Evolutionary conservation across 1,139 yeast species (phyloP).

Genomic region (Yamadazyma oceani): DNA sequence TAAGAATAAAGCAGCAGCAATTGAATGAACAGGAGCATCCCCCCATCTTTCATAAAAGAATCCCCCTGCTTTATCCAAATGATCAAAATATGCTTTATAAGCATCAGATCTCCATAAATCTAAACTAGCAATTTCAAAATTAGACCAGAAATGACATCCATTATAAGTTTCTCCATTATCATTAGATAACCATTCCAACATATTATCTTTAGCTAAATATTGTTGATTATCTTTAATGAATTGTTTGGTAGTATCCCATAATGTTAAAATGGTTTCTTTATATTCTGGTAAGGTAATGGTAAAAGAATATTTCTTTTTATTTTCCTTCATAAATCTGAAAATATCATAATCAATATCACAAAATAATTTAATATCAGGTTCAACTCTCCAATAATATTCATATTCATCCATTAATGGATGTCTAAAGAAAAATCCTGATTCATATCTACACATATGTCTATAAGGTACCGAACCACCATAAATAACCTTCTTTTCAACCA

Average conservation of each 20-base stretch:
- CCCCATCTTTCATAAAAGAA: constrained; percentile 94
- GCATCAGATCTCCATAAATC: constrained; percentile 74
- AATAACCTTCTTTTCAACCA: constrained; percentile 53
- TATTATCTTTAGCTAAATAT: constrained; percentile 61
- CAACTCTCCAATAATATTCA: constrained; percentile 93
- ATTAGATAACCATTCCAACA: constrained; percentile 70
- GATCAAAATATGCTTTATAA: constrained; percentile 65
- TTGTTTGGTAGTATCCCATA: constrained; percentile 75
- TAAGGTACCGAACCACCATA: constrained; percentile 64
- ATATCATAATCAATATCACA: constrained; percentile 84
- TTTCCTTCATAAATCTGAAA: constrained; percentile 77
- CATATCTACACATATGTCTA: constrained; percentile 90
- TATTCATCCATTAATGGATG: constrained; percentile 70
- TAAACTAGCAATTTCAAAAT: constrained; percentile 77
- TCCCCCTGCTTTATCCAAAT: constrained; percentile 77
- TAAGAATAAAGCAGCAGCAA: constrained; percentile 78
- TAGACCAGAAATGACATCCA: constrained; percentile 87
- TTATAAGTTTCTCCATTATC: constrained; percentile 69
- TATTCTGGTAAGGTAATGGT: constrained; percentile 85
- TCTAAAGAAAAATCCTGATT: constrained; percentile 86
- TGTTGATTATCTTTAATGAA: constrained; percentile 68
- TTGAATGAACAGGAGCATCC: constrained; percentile 88
- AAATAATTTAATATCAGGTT: constrained; percentile 74
- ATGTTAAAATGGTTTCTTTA: constrained; percentile 71
- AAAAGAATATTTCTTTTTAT: constrained; percentile 72